Percentiles rank a stretch among this genome's conserved stretches.
phyloP scores from a whole-genome alignment of 257 asterid species.

The Ilex aquifolium region DNA sequence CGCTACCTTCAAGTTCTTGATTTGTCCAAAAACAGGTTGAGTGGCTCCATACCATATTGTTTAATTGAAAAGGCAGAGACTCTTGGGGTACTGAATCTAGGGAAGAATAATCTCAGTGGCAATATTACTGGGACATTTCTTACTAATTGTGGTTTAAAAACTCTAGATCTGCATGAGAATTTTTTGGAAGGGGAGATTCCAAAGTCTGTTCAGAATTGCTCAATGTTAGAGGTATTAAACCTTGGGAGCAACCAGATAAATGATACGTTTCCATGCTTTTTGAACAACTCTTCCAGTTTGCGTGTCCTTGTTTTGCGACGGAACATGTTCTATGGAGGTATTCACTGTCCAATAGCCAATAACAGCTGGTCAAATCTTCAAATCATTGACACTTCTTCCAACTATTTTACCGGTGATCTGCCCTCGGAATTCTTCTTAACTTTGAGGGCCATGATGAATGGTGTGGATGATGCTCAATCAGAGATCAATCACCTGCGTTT shows the following conservation, averaged over 20 bases:
- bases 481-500: background rate
- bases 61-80: too few relatives aligned
- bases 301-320: background rate
- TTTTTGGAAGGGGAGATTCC: slow-evolving; percentile 4
- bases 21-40: too few relatives aligned
- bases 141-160: background rate
- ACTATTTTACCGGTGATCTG: background rate
- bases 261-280: slow-evolving; percentile 3
- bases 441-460: background rate
- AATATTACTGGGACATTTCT: background rate
- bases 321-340: background rate
- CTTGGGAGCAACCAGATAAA: slow-evolving; percentile 11
- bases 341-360: background rate
- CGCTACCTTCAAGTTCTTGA: too few relatives aligned
- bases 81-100: too few relatives aligned
- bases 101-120: too few relatives aligned
- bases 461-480: background rate
- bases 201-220: background rate
- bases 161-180: slow-evolving; percentile 9
- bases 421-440: background rate
- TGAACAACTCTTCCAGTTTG: background rate
- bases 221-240: slow-evolving; percentile 2
- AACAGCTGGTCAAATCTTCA: background rate
- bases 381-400: background rate
- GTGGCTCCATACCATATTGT: too few relatives aligned